Evolutionary conservation across 2,329 filamentous ascomycete genomes (phyloP).

Genomic region (Stagonosporopsis vannaccii): DNA sequence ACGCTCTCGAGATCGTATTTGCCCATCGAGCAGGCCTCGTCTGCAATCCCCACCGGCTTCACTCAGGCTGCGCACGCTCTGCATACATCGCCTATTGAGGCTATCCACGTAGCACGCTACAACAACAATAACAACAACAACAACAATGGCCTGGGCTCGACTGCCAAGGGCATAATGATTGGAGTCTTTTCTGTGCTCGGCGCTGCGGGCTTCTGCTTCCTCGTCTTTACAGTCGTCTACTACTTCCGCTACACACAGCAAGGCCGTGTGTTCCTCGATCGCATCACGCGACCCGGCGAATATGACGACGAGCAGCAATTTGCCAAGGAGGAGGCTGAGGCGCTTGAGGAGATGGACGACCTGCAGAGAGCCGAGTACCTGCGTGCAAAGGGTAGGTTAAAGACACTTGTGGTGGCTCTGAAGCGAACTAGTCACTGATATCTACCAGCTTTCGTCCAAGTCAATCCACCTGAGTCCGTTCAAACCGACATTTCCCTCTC

Average conservation of each 20-base stretch:
- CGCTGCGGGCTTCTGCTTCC: conserved; percentile 82
- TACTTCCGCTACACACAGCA: conserved; percentile 91
- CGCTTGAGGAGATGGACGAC: conserved; percentile 94
- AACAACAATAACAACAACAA: conserved; percentile 35
- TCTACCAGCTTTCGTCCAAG: conserved; percentile 82
- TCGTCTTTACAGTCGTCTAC: conserved; percentile 83
- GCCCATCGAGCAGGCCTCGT: conserved; percentile 31
- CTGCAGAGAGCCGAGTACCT: conserved; percentile 88
- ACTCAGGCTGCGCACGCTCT: conserved; percentile 24
- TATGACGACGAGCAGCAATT: conserved; percentile 98
- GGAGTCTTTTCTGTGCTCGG: conserved; percentile 94
- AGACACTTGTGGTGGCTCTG: not conserved
- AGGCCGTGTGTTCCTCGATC: conserved; percentile 90
- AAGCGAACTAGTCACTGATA: conserved; percentile 16
- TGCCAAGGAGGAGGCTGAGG: conserved; percentile 90
- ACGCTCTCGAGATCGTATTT: conserved; percentile 44
- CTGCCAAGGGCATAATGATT: conserved; percentile 85
- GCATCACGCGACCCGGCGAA: conserved; percentile 90
- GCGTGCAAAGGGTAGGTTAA: conserved; percentile 82
- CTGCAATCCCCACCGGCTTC: conserved; percentile 33
- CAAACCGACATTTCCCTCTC: conserved; percentile 98
- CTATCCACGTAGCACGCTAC: conserved; percentile 35
- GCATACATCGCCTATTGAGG: conserved; percentile 28
- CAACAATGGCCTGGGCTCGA: conserved; percentile 55
- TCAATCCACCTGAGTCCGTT: conserved; percentile 91